Evolutionary conservation across 441 rosid species (phyloP).

Genomic region (Aquilaria agallochum): DNA sequence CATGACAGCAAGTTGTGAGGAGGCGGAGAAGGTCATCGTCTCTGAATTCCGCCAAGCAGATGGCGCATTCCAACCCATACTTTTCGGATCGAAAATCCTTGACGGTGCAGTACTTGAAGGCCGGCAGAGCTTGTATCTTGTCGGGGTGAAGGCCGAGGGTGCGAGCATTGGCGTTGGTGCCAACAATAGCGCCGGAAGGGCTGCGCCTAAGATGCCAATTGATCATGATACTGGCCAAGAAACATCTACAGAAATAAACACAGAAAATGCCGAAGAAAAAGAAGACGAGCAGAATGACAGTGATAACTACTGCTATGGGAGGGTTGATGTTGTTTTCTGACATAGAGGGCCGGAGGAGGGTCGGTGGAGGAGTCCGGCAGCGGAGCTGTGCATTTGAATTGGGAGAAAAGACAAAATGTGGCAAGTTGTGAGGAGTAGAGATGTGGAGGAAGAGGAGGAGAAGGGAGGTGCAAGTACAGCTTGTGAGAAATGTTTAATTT

Average conservation of each 20-base stretch:
- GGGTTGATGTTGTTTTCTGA: constrained; percentile 25
- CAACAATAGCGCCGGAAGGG: constrained; percentile 25
- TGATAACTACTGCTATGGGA: constrained; percentile 40
- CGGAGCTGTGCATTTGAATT: constrained; percentile 24
- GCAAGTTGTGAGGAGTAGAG: constrained; percentile 7
- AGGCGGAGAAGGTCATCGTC: constrained; percentile 62
- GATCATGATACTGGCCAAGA: constrained; percentile 30
- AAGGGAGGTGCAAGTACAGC: constrained; percentile 6
- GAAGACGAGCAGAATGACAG: constrained; percentile 47
- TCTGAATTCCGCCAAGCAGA: constrained; percentile 70
- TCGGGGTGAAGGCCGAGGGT: constrained; percentile 60
- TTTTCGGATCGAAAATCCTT: constrained; percentile 54
- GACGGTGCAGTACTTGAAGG: constrained; percentile 55
- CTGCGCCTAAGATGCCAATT: constrained; percentile 38
- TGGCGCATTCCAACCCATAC: constrained; percentile 74
- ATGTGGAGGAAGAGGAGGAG: constrained; percentile 14
- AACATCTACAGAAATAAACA: constrained; percentile 57
- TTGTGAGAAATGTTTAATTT: constrained; percentile 17
- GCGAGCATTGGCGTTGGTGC: constrained; percentile 5
- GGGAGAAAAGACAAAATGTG: constrained; percentile 8
- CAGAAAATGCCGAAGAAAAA: constrained; percentile 59
- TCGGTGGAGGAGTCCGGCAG: constrained; percentile 37
- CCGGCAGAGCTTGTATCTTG: constrained; percentile 54
- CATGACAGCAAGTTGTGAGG: constrained; percentile 68
- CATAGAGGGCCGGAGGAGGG: constrained; percentile 37